Evolutionary conservation across 371 early-diverging fungal genomes (phyloP), one percentile per base, ranked within the genome.

Genomic region (Rhizomucor miehei): DNA sequence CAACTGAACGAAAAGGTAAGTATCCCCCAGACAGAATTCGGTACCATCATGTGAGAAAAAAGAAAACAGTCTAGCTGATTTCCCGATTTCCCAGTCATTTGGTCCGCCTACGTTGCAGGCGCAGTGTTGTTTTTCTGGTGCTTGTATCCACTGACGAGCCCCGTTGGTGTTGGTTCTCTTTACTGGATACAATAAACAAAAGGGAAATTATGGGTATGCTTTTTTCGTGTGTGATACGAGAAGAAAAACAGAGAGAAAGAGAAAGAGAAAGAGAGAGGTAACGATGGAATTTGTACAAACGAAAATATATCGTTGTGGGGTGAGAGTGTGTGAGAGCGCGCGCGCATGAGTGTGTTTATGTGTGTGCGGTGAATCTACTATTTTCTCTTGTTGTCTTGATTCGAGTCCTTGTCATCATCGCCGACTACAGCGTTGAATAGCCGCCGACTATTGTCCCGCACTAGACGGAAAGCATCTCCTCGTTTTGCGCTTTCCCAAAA

Each of bases 401-500:
- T 56, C 3, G 48, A 37, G 17, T 43, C 46, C 35, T 57, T 52
- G 44, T 59, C 55, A 11, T 52, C 53, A 17, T 25, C 16, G 17
- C 49, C 49, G 10, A 46, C 36, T 1, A 37, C 48, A 44, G 48
- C 47, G n/a, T 64, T 41, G 12, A 64, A 36, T 3, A 59, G 9
- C 19, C 56, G 55, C 23, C 43, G 43, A 4, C 59, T 56, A 38
- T 52, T 64, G 21, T 64, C 59, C 12, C 56, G 45, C 10, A 64
- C 48, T 6, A 59, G 52, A 23, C 23, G 44, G n/a, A 64, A 64
- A 0, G 59, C 64, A 40, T 64, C 64, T 14, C 64, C 64, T 14
- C 64, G 52, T 48, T 50, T 47, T 37, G 53, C 59, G 40, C 64
- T 64, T 40, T 64, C 64, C 52, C 48, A 64, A 48, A 64, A 64